Evolutionary conservation across 2,329 filamentous ascomycete species (phyloP).

Genomic region (Dendrostoma leiphaemia): DNA sequence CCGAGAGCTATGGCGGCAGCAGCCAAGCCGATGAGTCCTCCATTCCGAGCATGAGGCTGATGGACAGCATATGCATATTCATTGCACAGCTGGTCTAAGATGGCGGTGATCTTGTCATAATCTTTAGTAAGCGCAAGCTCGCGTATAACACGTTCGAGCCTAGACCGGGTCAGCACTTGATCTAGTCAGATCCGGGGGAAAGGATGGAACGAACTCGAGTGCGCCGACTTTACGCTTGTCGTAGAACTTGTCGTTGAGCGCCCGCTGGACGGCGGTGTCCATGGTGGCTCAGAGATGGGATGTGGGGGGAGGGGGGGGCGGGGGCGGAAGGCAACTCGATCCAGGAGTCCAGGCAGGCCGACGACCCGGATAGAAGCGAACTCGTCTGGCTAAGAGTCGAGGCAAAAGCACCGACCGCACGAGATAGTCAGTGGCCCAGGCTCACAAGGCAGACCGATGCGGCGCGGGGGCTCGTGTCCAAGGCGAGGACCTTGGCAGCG

Average conservation of each 20-base stretch:
- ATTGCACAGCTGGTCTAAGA: constrained; percentile 94
- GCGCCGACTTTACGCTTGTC: constrained; percentile 97
- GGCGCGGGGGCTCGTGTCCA: no score
- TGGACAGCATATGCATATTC: constrained; percentile 98
- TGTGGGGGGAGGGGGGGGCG: background rate
- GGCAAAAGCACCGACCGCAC: no score
- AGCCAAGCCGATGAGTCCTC: constrained; percentile 90
- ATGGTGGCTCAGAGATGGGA: constrained; percentile 45
- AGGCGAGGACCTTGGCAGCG: no score
- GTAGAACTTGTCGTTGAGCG: constrained; percentile 97
- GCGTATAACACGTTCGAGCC: constrained; percentile 86
- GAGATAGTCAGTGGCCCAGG: no score
- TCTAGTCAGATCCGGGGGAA: background rate
- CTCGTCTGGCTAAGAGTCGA: no score
- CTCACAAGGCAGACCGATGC: no score
- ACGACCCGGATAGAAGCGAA: background rate
- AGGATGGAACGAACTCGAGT: constrained; percentile 69
- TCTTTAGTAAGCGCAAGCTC: constrained; percentile 77
- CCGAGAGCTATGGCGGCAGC: constrained; percentile 95
- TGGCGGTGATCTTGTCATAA: constrained; percentile 75
- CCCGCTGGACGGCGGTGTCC: constrained; percentile 86
- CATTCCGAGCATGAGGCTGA: constrained; percentile 93
- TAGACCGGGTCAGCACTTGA: constrained; percentile 33
- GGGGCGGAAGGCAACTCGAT: no score
- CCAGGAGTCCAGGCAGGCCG: background rate